Percentiles rank a stretch among this genome's conserved stretches.
Evolutionary conservation across 805 yeast genomes (phyloP).

Genomic region (Pichia cephalocereana): DNA sequence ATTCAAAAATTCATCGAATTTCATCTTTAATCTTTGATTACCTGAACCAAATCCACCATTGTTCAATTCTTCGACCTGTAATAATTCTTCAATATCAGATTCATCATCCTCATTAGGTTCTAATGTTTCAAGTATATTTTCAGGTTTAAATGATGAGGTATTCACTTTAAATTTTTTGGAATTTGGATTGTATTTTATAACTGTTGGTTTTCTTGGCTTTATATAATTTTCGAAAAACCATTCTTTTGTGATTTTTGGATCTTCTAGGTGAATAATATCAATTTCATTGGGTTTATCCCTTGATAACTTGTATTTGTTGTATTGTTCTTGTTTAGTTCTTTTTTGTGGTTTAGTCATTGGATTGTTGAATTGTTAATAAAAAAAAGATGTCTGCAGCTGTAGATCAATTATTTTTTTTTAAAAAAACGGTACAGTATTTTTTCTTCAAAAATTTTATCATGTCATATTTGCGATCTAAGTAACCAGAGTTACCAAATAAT

Average conservation of each 20-base stretch:
- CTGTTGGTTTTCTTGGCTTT: slow-evolving; percentile 8
- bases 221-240: slow-evolving; percentile 12
- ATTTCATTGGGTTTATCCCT: neutral
- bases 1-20: slow-evolving; percentile 38
- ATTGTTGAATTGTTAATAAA: too few relatives aligned
- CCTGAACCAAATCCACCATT: slow-evolving; percentile 67
- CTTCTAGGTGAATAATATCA: slow-evolving; percentile 6
- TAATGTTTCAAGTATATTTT: slow-evolving; percentile 7
- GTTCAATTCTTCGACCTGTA: slow-evolving; percentile 52
- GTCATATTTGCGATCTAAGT: too few relatives aligned
- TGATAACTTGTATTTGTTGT: slow-evolving; percentile 3
- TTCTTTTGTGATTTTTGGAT: slow-evolving; percentile 5
- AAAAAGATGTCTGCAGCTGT: too few relatives aligned
- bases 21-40: slow-evolving; percentile 40
- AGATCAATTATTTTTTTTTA: too few relatives aligned
- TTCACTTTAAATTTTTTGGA: slow-evolving; percentile 1
- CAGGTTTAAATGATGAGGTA: slow-evolving; percentile 5
- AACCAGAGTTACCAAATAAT: too few relatives aligned
- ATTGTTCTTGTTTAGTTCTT: slow-evolving; percentile 1
- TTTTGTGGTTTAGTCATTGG: neutral
- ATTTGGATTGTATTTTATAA: slow-evolving; percentile 3
- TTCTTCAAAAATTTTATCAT: too few relatives aligned
- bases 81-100: neutral
- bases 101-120: neutral
- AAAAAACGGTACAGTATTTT: too few relatives aligned